Conservation (phyloP, 352 stramenopile species). For the Pythium biforme region DNA sequence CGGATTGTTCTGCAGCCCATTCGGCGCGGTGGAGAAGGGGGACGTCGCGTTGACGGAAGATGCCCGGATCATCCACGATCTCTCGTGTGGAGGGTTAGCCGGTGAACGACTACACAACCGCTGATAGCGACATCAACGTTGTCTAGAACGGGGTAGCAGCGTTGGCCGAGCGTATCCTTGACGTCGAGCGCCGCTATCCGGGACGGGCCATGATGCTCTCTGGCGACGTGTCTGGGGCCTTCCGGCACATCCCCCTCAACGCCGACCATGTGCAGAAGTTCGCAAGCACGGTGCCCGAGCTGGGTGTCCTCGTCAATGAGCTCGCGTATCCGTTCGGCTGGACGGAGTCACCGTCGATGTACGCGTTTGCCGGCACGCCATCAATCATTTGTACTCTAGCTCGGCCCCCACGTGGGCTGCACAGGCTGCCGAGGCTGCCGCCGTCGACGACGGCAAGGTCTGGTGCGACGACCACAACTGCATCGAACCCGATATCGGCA, state of each 20-base stretch:
- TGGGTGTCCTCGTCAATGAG: constrained; percentile 21
- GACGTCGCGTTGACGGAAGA: not conserved
- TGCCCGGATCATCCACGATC: not conserved
- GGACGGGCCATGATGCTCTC: constrained; percentile 18
- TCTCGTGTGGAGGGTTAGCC: not conserved
- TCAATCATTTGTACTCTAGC: constrained; percentile 23
- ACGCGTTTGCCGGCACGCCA: constrained; percentile 17
- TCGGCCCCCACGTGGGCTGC: not conserved
- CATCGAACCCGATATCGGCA: constrained; percentile 21
- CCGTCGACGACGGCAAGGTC: too few species aligned
- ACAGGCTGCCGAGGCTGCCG: too few species aligned
- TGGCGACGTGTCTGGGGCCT: constrained; percentile 30
- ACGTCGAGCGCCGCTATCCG: too few species aligned
- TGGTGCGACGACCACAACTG: constrained; percentile 34
- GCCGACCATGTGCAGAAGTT: constrained; percentile 30
- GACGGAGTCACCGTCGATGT: constrained; percentile 24
- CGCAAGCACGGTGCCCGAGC: not conserved
- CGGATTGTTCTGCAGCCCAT: constrained; percentile 8
- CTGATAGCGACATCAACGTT: too few species aligned
- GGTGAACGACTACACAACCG: too few species aligned
- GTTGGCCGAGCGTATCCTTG: too few species aligned
- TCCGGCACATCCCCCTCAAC: constrained; percentile 31
- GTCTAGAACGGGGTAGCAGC: too few species aligned
- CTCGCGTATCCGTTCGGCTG: constrained; percentile 24
- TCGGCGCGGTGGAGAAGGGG: constrained; percentile 16